Percentiles rank a stretch among this genome's conserved stretches.
Evolutionary conservation across 768 basidiomycete species (phyloP).

Genomic region (Trametopsis cervina): DNA sequence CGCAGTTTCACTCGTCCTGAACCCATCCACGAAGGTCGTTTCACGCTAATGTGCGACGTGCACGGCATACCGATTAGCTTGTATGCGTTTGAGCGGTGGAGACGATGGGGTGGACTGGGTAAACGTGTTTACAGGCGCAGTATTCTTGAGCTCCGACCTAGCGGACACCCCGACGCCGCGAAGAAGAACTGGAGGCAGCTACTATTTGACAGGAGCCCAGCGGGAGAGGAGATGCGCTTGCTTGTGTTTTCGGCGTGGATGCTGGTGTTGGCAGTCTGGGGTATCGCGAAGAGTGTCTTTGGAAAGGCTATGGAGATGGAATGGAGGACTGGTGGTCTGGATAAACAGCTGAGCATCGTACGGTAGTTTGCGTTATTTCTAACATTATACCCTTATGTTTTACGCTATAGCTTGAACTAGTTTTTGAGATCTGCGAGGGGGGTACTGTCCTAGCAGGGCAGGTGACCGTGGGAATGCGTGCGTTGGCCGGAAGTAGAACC

Average conservation of each 20-base stretch:
- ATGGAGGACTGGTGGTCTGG: background rate
- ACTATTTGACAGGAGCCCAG: slow-evolving; percentile 49
- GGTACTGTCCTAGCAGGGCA: too few species aligned
- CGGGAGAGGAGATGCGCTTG: slow-evolving; percentile 65
- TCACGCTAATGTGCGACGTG: slow-evolving; percentile 51
- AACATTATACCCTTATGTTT: too few species aligned
- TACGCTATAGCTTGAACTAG: too few species aligned
- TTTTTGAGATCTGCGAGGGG: too few species aligned
- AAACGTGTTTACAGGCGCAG: slow-evolving; percentile 19
- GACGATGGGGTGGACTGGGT: slow-evolving; percentile 37
- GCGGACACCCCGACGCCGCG: slow-evolving; percentile 31
- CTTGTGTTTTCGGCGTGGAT: slow-evolving; percentile 46
- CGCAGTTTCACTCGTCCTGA: slow-evolving; percentile 37
- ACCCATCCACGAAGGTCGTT: slow-evolving; percentile 41
- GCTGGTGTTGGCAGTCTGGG: slow-evolving; percentile 44
- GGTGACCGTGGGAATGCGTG: too few species aligned
- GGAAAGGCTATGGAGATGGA: background rate
- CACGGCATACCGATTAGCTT: slow-evolving; percentile 57
- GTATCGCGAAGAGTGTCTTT: slow-evolving; percentile 22
- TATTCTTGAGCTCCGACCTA: slow-evolving; percentile 28
- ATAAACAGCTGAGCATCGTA: too few species aligned
- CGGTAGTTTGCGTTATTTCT: too few species aligned
- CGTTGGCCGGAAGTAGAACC: background rate
- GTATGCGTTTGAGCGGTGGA: slow-evolving; percentile 40
- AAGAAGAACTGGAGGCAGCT: slow-evolving; percentile 35